A percentile compares a stretch with the other conserved stretches of the same genome.
These are phyloP conservation scores for Ceratobasidium sp. DNA, from an alignment of 1,284 basidiomycete species.

Conservation along the genomic window DNA sequence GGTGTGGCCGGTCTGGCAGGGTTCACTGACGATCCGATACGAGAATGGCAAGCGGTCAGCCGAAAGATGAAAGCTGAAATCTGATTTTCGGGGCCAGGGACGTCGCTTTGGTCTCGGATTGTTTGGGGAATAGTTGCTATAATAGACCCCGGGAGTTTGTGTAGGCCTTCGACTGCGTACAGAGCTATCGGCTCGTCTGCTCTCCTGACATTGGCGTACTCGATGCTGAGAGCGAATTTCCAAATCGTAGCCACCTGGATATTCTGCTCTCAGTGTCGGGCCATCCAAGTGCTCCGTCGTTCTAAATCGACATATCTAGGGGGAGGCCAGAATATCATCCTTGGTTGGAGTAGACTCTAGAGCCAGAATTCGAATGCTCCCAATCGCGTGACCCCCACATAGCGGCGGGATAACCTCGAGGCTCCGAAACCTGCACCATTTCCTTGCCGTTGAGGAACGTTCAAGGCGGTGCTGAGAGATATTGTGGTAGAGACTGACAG, in stretches of 20 bases:
- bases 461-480: neutral
- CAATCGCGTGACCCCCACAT: conserved; percentile 7
- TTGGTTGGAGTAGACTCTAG: too few relatives aligned
- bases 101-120: neutral
- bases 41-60: neutral
- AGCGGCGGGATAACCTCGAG: conserved; percentile 33
- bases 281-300: too few relatives aligned
- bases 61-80: neutral
- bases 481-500: neutral
- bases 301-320: neutral
- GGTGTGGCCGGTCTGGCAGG: neutral
- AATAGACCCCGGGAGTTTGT: conserved; percentile 1
- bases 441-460: conserved; percentile 2
- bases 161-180: conserved; percentile 2
- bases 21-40: conserved; percentile 3
- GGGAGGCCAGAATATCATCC: too few relatives aligned
- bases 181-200: neutral
- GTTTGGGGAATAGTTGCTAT: neutral
- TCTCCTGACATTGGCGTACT: neutral
- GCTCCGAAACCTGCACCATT: conserved; percentile 23
- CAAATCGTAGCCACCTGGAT: conserved; percentile 12
- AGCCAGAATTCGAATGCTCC: too few relatives aligned
- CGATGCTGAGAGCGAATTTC: neutral
- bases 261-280: conserved; percentile 14
- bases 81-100: neutral